Conservation (phyloP, 179 eudicot genomes). For the Beta lomatogona region DNA sequence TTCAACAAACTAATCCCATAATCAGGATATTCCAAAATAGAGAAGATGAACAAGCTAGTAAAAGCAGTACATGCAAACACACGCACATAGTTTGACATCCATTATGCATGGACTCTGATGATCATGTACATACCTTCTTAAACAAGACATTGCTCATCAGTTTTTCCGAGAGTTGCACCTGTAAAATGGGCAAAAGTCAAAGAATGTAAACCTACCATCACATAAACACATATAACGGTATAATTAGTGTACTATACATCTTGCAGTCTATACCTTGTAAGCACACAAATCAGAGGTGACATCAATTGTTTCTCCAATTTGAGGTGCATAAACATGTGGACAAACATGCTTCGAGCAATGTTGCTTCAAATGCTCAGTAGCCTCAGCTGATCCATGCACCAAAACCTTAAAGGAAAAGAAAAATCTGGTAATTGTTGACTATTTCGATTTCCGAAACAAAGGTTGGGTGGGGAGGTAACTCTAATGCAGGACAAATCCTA, state of each 20-base stretch:
- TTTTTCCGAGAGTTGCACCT: constrained; percentile 97
- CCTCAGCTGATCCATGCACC: constrained; percentile 99
- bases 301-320: constrained; percentile 90
- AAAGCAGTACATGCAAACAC: neutral
- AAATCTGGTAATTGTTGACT: constrained; percentile 4
- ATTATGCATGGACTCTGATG: neutral
- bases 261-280: constrained; percentile 61
- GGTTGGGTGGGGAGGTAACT: neutral
- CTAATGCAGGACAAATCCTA: neutral
- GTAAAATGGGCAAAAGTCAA: constrained; percentile 16
- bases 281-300: constrained; percentile 98
- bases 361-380: constrained; percentile 94
- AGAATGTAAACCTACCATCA: constrained; percentile 13
- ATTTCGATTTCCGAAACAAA: constrained; percentile 4
- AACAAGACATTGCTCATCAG: constrained; percentile 90
- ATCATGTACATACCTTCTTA: constrained; percentile 62
- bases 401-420: constrained; percentile 53
- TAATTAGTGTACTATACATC: neutral
- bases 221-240: neutral
- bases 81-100: neutral
- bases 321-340: constrained; percentile 94
- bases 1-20: neutral
- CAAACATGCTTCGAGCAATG: constrained; percentile 88
- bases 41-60: constrained; percentile 5
- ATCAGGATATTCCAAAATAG: neutral